A percentile compares a stretch with the other conserved stretches of the same genome.
These are phyloP conservation scores for Cenchrus americanus DNA, from an alignment of 176 grass and related monocot genomes.

Conservation along the genomic window DNA sequence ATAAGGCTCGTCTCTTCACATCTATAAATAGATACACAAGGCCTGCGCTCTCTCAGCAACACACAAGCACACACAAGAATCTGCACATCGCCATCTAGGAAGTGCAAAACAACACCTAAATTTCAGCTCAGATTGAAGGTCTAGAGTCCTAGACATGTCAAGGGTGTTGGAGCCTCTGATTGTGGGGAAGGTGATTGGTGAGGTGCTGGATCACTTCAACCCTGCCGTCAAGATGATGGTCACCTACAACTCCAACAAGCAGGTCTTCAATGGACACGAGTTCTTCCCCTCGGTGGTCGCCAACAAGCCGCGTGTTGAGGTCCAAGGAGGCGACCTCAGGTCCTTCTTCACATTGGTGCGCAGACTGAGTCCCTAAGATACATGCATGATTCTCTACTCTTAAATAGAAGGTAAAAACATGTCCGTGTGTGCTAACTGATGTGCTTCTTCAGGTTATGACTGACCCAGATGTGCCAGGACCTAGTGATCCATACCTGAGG, in stretches of 20 bases:
- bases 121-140: conserved; percentile 1
- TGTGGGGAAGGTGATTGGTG: conserved; percentile 85
- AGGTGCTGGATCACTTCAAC: conserved; percentile 77
- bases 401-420: neutral
- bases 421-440: conserved; percentile 4
- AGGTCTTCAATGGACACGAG: conserved; percentile 88
- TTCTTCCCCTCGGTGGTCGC: conserved; percentile 77
- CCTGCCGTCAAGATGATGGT: conserved; percentile 71
- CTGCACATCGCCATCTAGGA: conserved; percentile 14
- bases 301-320: conserved; percentile 70
- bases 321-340: conserved; percentile 75
- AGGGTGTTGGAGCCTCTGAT: conserved; percentile 71
- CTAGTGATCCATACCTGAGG: conserved; percentile 80
- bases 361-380: neutral
- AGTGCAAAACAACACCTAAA: conserved; percentile 1
- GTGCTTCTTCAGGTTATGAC: conserved; percentile 72
- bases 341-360: conserved; percentile 86
- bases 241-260: conserved; percentile 76
- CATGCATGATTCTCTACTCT: neutral
- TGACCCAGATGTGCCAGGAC: conserved; percentile 83
- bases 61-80: neutral
- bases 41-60: conserved; percentile 33
- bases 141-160: conserved; percentile 48
- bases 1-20: conserved; percentile 29
- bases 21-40: conserved; percentile 59